phyloP scores from a whole-genome alignment of 352 stramenopile species.

The Poterioochromonas sp. region DNA sequence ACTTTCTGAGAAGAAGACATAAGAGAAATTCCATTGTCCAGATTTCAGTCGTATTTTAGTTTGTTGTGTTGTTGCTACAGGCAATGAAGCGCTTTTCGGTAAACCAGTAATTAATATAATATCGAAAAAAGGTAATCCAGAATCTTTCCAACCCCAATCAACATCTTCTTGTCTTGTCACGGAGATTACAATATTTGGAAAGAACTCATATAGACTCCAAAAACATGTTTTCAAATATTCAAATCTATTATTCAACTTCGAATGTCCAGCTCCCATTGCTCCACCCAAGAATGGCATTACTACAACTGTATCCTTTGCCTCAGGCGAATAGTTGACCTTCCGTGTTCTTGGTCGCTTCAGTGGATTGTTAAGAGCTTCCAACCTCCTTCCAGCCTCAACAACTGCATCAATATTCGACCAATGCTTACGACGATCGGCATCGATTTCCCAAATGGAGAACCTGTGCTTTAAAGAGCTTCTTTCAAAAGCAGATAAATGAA shows the following conservation, averaged over 20 bases:
- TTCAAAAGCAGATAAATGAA: slow-evolving; percentile 28
- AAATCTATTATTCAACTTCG: slow-evolving; percentile 17
- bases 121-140: slow-evolving; percentile 29
- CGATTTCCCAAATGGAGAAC: not conserved
- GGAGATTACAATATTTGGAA: slow-evolving; percentile 1
- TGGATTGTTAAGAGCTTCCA: slow-evolving; percentile 6
- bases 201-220: slow-evolving; percentile 28
- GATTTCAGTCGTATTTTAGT: not conserved
- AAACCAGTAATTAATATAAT: not conserved
- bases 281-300: slow-evolving; percentile 25
- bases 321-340: not conserved
- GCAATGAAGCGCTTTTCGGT: slow-evolving; percentile 18
- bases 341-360: not conserved
- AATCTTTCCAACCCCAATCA: not conserved
- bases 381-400: not conserved
- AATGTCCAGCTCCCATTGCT: slow-evolving; percentile 24
- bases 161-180: slow-evolving; percentile 16
- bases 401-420: slow-evolving; percentile 5
- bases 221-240: slow-evolving; percentile 33
- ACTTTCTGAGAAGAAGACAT: slow-evolving; percentile 28
- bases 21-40: slow-evolving; percentile 18
- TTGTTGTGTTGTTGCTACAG: slow-evolving; percentile 1
- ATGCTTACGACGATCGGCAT: not conserved
- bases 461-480: not conserved
- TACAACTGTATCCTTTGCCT: slow-evolving; percentile 18